Evolutionary conservation across 2,329 filamentous ascomycete species (phyloP), one percentile per base, ranked within the genome.

Genomic region (Aspergillus jensenii): DNA sequence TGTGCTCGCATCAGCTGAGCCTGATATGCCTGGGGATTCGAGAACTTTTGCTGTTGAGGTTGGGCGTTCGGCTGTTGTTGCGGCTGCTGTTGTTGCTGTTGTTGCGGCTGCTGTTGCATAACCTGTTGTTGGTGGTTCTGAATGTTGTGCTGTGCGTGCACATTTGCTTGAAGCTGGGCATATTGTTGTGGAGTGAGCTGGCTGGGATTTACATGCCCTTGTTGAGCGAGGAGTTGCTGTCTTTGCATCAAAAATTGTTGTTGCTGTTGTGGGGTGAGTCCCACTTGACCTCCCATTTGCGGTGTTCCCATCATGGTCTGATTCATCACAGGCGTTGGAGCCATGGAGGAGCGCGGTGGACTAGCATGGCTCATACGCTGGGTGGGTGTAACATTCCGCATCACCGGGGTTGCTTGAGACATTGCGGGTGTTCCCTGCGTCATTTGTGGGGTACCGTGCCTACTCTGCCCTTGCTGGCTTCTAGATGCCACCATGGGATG

Each of bases 361-460:
- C 79, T 81, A 44, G 74, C 76, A 55, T 80, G 78, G 25, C 67
- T 69, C 69, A 81, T 78, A 1, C 78, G 72, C 63, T 79, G 77
- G 12, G 72, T 77, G 5, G 78, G 78, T 11, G 78, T 80, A 6
- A 73, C 76, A 61, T 80, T 78, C 52, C 77, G 73, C 71, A 81
- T 77, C 7, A 78, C 71, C 4, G 79, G 79, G 4, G 79, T 81
- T 21, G 78, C 75, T 57, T 80, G 78, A 19, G 74, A 74, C 69
- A 78, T 74, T 21, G 75, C 75, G 9, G 78, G 78, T 2, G 78
- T 80, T 41, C 76, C 74, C 49, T 79, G 76, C 7, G 73, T 69
- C 70, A 81, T 77, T 59, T 79, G 77, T 4, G 79, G 79, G 17
- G 79, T 81, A 11, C 78, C 78, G 57, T 81, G 74, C 54, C 77